A percentile compares a stretch with the other conserved stretches of the same genome.
These are phyloP conservation scores for Limtongia smithiae DNA, from an alignment of 805 yeast species.

Conservation along the genomic window DNA sequence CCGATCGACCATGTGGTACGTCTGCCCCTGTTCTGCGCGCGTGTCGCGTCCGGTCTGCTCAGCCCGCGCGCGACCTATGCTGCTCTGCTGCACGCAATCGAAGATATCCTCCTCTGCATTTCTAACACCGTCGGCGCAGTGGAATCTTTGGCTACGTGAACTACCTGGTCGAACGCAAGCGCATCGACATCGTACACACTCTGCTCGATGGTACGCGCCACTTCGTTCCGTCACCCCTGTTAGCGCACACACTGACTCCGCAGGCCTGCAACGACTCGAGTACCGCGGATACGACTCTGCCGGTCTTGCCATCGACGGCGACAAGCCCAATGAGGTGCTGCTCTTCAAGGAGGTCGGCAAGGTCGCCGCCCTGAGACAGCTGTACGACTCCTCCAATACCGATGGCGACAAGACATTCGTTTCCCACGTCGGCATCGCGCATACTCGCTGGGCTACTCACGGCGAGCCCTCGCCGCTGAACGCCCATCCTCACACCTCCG, in stretches of 20 bases:
- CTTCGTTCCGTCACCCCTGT: no score
- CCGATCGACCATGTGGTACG: slow-evolving; percentile 10
- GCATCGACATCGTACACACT: slow-evolving; percentile 90
- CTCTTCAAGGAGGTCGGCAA: slow-evolving; percentile 87
- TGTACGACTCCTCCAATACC: slow-evolving; percentile 46
- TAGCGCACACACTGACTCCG: background rate
- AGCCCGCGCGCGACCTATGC: no score
- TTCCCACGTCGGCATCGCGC: slow-evolving; percentile 94
- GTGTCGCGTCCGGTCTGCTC: background rate
- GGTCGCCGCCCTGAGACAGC: slow-evolving; percentile 74
- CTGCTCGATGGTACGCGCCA: slow-evolving; percentile 68
- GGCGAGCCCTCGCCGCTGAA: slow-evolving; percentile 83
- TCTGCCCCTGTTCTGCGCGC: background rate
- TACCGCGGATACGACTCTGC: slow-evolving; percentile 98
- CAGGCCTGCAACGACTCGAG: slow-evolving; percentile 67
- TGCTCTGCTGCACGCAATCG: no score
- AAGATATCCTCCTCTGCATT: no score
- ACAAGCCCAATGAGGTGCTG: slow-evolving; percentile 62
- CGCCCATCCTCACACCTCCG: slow-evolving; percentile 97
- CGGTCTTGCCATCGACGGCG: slow-evolving; percentile 94
- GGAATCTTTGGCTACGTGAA: slow-evolving; percentile 98
- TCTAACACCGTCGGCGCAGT: slow-evolving; percentile 42
- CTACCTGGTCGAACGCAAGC: slow-evolving; percentile 82
- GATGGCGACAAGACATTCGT: slow-evolving; percentile 64
- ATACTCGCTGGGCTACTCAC: slow-evolving; percentile 99